Evolutionary conservation across 805 yeast species (phyloP).

Genomic region (Nakazawaea ambrosiae): DNA sequence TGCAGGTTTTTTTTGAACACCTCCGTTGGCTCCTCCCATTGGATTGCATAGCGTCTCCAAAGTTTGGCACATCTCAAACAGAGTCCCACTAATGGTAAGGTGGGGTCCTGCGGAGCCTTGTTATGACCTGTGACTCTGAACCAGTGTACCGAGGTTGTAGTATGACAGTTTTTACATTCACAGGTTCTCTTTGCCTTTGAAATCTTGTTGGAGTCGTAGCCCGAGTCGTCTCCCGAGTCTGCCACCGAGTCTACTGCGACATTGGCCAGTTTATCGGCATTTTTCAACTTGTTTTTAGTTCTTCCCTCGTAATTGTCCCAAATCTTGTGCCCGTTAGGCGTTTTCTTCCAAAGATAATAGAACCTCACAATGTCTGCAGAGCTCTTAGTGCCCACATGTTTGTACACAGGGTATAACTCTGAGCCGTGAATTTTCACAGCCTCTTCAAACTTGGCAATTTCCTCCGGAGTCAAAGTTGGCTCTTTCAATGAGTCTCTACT

Average conservation of each 20-base stretch:
- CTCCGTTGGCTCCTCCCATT: conserved; percentile 77
- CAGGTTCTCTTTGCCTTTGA: conserved; percentile 32
- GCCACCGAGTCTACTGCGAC: conserved; percentile 40
- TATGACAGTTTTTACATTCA: conserved; percentile 67
- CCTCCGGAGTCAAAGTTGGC: conserved; percentile 66
- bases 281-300: conserved; percentile 48
- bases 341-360: conserved; percentile 90
- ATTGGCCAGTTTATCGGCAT: conserved; percentile 18
- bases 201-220: conserved; percentile 53
- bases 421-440: conserved; percentile 70
- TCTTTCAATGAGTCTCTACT: conserved; percentile 60
- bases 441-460: conserved; percentile 61
- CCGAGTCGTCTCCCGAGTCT: conserved; percentile 64
- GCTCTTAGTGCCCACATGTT: conserved; percentile 67
- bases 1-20: conserved; percentile 42
- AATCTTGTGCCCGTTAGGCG: conserved; percentile 61
- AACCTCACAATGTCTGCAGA: conserved; percentile 76
- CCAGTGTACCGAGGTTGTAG: conserved; percentile 56
- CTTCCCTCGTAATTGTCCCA: conserved; percentile 84
- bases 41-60: conserved; percentile 86
- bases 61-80: conserved; percentile 84
- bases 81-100: conserved; percentile 45
- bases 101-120: conserved; percentile 26
- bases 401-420: conserved; percentile 67
- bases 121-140: conserved; percentile 60